Evolutionary conservation across 139 green algal species (phyloP).

Genomic region (Closterium sp.): DNA sequence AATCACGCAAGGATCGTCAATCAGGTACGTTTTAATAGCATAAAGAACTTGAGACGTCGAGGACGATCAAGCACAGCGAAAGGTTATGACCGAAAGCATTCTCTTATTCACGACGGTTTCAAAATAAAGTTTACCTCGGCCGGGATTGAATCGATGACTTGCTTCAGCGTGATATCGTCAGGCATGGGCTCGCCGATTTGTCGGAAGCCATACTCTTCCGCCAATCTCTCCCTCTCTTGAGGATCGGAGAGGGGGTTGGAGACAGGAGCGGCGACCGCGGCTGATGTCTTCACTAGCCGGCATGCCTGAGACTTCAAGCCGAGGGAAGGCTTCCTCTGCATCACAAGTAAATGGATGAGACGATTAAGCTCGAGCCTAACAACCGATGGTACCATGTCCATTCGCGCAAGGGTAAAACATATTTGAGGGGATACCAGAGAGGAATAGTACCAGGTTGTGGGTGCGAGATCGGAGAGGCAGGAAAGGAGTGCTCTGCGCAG

Average conservation of each 20-base stretch:
- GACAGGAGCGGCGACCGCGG: background rate
- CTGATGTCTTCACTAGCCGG: background rate
- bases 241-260: constrained; percentile 17
- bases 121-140: constrained; percentile 64
- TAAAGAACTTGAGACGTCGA: background rate
- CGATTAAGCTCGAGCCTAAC: too few relatives aligned
- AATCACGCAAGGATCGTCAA: background rate
- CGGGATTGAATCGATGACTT: constrained; percentile 84
- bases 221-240: constrained; percentile 40
- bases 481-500: background rate
- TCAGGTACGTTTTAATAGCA: background rate
- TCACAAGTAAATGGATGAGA: background rate
- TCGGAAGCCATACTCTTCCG: constrained; percentile 74
- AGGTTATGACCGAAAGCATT: too few relatives aligned
- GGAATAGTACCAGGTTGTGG: background rate
- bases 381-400: too few relatives aligned
- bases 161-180: constrained; percentile 70
- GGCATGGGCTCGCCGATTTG: constrained; percentile 83
- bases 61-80: background rate
- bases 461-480: background rate
- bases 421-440: background rate
- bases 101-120: too few relatives aligned
- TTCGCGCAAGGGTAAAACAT: background rate
- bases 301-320: background rate
- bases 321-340: background rate